A percentile compares a stretch with the other conserved stretches of the same genome.
phyloP scores from a whole-genome alignment of 306 rosid species.

The Vigna trinervia region DNA sequence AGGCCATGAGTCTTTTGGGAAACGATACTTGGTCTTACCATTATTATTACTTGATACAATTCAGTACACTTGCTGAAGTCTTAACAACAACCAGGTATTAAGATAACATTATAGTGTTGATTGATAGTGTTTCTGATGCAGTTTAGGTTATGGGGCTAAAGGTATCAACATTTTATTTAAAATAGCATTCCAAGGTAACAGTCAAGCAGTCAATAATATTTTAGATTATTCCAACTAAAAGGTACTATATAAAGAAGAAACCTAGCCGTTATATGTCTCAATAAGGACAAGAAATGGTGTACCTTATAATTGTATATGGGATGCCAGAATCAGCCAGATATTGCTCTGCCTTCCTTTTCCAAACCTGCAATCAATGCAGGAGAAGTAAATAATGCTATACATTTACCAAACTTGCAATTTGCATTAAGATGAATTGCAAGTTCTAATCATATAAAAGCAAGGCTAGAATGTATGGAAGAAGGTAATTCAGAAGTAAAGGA shows the following conservation, averaged over 20 bases:
- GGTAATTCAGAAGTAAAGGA: slow-evolving; percentile 4
- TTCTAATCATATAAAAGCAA: slow-evolving; percentile 14
- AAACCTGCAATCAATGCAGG: slow-evolving; percentile 57
- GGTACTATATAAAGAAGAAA: neutral
- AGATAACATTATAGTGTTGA: neutral
- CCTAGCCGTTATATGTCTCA: neutral
- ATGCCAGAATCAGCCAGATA: slow-evolving; percentile 83
- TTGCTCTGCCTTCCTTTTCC: slow-evolving; percentile 96
- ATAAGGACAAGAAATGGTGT: slow-evolving; percentile 13
- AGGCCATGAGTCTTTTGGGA: too few species aligned
- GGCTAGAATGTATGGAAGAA: slow-evolving; percentile 20
- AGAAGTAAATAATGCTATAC: neutral
- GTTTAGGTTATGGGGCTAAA: neutral
- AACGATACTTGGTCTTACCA: too few species aligned
- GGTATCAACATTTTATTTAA: neutral
- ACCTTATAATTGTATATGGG: slow-evolving; percentile 91
- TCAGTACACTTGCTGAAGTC: too few species aligned
- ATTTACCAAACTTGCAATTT: slow-evolving; percentile 22
- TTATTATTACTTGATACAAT: too few species aligned
- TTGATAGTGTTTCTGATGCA: neutral
- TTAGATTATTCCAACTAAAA: neutral
- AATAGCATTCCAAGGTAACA: slow-evolving; percentile 25
- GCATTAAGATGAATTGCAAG: slow-evolving; percentile 28
- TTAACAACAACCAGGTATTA: neutral
- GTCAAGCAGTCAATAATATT: neutral